phyloP scores from a whole-genome alignment of 148 eudicot genomes.

The Gaultheria prostrata region DNA sequence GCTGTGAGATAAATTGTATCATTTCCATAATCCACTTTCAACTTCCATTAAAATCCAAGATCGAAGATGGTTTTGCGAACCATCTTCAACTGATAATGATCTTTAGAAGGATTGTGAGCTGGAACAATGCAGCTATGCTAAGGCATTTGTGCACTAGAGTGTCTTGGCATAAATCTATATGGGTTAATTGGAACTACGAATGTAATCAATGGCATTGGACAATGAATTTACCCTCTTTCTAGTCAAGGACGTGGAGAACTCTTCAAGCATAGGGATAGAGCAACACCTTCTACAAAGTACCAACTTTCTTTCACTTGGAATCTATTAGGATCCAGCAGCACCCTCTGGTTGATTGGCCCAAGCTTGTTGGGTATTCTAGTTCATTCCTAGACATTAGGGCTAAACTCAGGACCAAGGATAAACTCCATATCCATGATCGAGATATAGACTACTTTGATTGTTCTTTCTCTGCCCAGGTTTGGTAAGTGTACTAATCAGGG shows the following conservation, averaged over 20 bases:
- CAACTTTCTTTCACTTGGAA: neutral
- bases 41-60: neutral
- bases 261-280: neutral
- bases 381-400: no score
- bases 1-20: neutral
- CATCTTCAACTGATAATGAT: neutral
- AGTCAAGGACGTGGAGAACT: neutral
- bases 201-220: neutral
- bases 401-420: neutral
- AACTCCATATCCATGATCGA: neutral
- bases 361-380: no score
- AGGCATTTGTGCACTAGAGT: no score
- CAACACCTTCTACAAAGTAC: neutral
- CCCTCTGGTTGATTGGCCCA: neutral
- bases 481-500: no score
- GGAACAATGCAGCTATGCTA: neutral
- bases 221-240: neutral
- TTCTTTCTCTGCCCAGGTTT: neutral
- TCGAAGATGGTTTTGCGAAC: neutral
- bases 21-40: neutral
- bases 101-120: neutral
- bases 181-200: neutral
- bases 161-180: neutral
- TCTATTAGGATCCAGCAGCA: neutral
- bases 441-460: neutral